Conservation (phyloP, 768 basidiomycete genomes). For the Phanerochaete carnosa region DNA sequence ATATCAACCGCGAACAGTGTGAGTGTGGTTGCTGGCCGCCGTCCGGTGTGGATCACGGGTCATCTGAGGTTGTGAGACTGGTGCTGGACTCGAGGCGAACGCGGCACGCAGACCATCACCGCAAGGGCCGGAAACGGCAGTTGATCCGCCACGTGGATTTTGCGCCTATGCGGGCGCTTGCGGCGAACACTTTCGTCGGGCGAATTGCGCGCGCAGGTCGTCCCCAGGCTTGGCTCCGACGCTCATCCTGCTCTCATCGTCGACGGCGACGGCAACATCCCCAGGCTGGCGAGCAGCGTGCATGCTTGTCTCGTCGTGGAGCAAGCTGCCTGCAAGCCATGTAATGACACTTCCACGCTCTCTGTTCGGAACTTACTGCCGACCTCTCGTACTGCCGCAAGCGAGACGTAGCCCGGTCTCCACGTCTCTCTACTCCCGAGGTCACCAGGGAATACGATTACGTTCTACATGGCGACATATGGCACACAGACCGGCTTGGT, state of each 20-base stretch:
- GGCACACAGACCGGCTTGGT: background rate
- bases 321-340: conserved; percentile 27
- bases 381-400: background rate
- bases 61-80: background rate
- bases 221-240: background rate
- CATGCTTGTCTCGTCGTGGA: conserved; percentile 18
- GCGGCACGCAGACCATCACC: background rate
- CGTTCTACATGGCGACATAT: background rate
- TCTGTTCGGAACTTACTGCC: background rate
- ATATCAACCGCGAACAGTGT: background rate
- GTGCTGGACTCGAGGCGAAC: background rate
- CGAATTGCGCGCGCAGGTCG: no score
- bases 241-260: background rate
- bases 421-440: background rate
- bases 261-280: background rate
- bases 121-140: background rate
- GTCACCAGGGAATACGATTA: background rate
- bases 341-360: conserved; percentile 26
- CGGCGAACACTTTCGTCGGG: background rate
- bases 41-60: background rate
- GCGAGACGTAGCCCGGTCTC: background rate
- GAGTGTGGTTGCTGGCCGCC: background rate
- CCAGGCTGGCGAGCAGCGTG: conserved; percentile 19
- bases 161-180: background rate
- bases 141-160: background rate